A percentile compares a stretch with the other conserved stretches of the same genome.
phyloP scores from a whole-genome alignment of 352 stramenopile species.

The Phytopythium oedochilum region DNA sequence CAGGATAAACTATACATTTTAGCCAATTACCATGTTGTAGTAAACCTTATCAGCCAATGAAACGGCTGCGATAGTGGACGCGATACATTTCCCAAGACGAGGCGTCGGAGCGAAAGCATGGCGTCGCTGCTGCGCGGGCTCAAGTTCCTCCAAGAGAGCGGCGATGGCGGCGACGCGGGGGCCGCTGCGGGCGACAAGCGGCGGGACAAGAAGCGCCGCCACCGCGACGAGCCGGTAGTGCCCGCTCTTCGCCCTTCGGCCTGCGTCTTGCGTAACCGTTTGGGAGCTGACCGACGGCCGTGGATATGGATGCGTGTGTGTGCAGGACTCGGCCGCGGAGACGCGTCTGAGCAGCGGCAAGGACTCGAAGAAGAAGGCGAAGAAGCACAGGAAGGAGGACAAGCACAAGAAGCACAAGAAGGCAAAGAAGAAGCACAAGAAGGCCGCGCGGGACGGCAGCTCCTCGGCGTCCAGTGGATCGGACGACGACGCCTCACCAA shows the following conservation, averaged over 20 bases:
- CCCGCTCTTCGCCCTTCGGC: not conserved
- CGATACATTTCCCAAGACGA: slow-evolving; percentile 1
- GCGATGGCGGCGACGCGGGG: not conserved
- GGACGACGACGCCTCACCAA: slow-evolving; percentile 10
- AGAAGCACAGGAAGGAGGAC: slow-evolving; percentile 23
- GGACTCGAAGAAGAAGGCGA: slow-evolving; percentile 13
- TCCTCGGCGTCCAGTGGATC: slow-evolving; percentile 9
- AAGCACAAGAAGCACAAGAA: slow-evolving; percentile 30
- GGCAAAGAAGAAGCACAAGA: slow-evolving; percentile 29
- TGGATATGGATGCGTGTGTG: too few relatives aligned
- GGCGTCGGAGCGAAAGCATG: too few relatives aligned
- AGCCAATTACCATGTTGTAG: too few relatives aligned
- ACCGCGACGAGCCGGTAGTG: slow-evolving; percentile 18
- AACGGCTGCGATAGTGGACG: not conserved
- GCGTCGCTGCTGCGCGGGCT: slow-evolving; percentile 59
- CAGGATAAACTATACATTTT: not conserved
- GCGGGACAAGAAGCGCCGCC: slow-evolving; percentile 13
- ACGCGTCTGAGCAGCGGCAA: slow-evolving; percentile 18
- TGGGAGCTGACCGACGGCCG: too few relatives aligned
- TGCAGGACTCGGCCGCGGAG: slow-evolving; percentile 45
- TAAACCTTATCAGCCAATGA: slow-evolving; percentile 26
- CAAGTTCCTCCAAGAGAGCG: slow-evolving; percentile 44
- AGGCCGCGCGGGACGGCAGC: slow-evolving; percentile 23
- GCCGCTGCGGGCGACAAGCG: slow-evolving; percentile 9
- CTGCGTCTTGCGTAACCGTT: too few relatives aligned